Evolutionary conservation across 2,329 filamentous ascomycete genomes (phyloP).

Genomic region (Alternaria sp.): DNA sequence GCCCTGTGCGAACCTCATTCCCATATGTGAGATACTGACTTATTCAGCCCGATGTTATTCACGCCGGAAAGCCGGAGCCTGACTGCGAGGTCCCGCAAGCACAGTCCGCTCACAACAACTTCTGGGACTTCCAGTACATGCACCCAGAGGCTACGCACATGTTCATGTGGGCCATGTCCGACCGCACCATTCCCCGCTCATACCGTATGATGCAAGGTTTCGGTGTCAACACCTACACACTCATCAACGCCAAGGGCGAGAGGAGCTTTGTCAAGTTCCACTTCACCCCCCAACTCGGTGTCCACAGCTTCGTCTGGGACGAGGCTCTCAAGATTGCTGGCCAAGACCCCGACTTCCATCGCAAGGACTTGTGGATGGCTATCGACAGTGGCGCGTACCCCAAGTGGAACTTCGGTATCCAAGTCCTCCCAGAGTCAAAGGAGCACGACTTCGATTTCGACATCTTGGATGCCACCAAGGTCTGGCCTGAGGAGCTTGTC

Average conservation of each 20-base stretch:
- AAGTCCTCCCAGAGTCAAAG: constrained; percentile 74
- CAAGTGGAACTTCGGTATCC: constrained; percentile 85
- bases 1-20: not conserved
- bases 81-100: constrained; percentile 75
- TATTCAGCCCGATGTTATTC: constrained; percentile 65
- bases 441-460: constrained; percentile 85
- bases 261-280: constrained; percentile 80
- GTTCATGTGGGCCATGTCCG: constrained; percentile 81
- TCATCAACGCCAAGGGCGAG: constrained; percentile 73
- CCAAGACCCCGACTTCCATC: constrained; percentile 79
- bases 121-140: constrained; percentile 74
- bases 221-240: constrained; percentile 79
- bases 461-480: constrained; percentile 83
- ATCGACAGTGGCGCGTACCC: constrained; percentile 76
- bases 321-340: constrained; percentile 74
- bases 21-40: not conserved
- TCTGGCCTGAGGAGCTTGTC: constrained; percentile 81
- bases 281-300: constrained; percentile 76
- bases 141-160: constrained; percentile 79
- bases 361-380: constrained; percentile 77
- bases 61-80: constrained; percentile 72
- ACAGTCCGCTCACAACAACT: constrained; percentile 76
- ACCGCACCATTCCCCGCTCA: constrained; percentile 75
- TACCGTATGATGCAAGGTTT: constrained; percentile 89
- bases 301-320: constrained; percentile 80